Evolutionary conservation across 2,329 filamentous ascomycete genomes (phyloP).

Genomic region (Diaporthe australafricana): DNA sequence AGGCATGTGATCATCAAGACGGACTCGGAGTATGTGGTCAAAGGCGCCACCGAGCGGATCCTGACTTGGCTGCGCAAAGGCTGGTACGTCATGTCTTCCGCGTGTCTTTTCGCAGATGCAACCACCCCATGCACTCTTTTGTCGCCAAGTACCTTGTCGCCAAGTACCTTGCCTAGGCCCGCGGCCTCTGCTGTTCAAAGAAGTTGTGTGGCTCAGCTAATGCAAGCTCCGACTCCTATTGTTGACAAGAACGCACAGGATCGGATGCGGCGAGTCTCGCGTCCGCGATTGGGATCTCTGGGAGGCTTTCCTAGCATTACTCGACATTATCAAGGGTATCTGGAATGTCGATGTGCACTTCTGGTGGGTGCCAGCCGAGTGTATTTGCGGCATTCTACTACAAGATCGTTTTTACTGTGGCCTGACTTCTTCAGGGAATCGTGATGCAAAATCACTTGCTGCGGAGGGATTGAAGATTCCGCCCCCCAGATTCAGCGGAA

Average conservation of each 20-base stretch:
- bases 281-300: conserved; percentile 19
- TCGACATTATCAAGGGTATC: not conserved
- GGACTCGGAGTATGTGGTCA: conserved; percentile 12
- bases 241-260: not conserved
- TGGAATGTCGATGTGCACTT: conserved; percentile 17
- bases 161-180: not conserved
- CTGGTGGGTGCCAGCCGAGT: conserved; percentile 21
- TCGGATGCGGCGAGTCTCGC: not conserved
- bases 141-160: no score
- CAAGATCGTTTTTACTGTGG: not conserved
- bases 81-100: not conserved
- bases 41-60: conserved; percentile 3
- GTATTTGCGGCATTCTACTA: not conserved
- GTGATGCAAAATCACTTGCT: not conserved
- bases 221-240: not conserved
- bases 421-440: not conserved
- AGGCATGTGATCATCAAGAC: conserved; percentile 21
- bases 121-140: no score
- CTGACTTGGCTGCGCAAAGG: not conserved
- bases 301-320: not conserved
- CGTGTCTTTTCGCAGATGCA: no score
- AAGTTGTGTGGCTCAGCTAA: no score
- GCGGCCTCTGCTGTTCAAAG: no score
- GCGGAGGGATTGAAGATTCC: not conserved
- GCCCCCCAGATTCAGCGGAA: not conserved